These are phyloP conservation scores for Sisymbrium altissimum DNA, from an alignment of 345 rosid species.

Conservation along the genomic window DNA sequence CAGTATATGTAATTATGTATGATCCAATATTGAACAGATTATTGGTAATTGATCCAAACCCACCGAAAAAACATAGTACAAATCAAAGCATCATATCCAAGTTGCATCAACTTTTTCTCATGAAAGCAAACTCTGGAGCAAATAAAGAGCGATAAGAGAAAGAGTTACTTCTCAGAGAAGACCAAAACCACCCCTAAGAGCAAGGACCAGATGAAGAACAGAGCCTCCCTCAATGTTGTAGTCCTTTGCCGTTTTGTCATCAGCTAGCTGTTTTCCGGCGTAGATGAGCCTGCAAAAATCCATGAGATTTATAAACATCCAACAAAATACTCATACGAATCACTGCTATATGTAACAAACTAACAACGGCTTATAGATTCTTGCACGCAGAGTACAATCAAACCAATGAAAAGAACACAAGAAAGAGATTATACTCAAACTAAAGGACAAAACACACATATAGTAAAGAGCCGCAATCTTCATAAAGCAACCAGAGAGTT, in stretches of 20 bases:
- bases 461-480: background rate
- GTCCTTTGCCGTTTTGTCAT: slow-evolving; percentile 86
- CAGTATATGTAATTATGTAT: background rate
- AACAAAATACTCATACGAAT: background rate
- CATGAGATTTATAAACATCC: background rate
- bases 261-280: slow-evolving; percentile 90
- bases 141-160: background rate
- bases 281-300: slow-evolving; percentile 62
- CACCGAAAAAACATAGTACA: background rate
- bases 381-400: background rate
- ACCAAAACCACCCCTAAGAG: slow-evolving; percentile 74
- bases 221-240: slow-evolving; percentile 94
- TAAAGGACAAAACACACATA: background rate
- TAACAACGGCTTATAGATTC: background rate
- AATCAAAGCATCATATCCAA: slow-evolving; percentile 12
- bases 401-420: background rate
- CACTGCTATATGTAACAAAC: background rate
- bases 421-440: too few relatives aligned
- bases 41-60: slow-evolving; percentile 7
- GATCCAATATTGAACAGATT: slow-evolving; percentile 13
- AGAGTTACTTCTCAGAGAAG: slow-evolving; percentile 2
- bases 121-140: background rate
- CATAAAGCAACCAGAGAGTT: background rate
- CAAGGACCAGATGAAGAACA: slow-evolving; percentile 96
- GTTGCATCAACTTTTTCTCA: background rate